Evolutionary conservation across 768 basidiomycete genomes (phyloP).

Genomic region (Thelephora aurantiotincta): DNA sequence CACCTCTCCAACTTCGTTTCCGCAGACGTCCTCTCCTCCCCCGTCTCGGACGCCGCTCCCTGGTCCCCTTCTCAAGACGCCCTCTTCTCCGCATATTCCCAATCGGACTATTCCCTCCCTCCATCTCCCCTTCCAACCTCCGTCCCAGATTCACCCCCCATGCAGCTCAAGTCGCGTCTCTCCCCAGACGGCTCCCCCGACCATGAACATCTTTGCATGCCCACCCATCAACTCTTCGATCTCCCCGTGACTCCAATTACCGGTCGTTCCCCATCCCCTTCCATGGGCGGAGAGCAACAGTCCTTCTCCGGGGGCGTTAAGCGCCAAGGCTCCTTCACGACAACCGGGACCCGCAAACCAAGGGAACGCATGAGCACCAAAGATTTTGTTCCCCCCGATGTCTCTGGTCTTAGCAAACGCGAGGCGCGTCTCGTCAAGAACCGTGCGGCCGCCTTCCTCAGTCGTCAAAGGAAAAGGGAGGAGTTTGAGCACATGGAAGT

Average conservation of each 20-base stretch:
- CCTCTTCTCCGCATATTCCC: conserved; percentile 26
- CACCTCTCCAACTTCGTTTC: conserved; percentile 39
- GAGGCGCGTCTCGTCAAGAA: conserved; percentile 89
- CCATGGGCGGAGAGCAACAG: conserved; percentile 10
- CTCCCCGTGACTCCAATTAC: conserved; percentile 23
- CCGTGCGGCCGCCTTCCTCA: conserved; percentile 83
- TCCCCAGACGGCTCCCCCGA: conserved; percentile 30
- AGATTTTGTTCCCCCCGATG: conserved; percentile 83
- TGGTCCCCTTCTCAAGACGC: conserved; percentile 25
- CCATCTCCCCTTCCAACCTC: conserved; percentile 18
- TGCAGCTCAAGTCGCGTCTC: conserved; percentile 37
- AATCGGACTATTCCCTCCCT: conserved; percentile 33
- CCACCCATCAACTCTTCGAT: conserved; percentile 66
- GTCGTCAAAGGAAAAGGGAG: conserved; percentile 81
- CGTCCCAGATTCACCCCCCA: conserved; percentile 29
- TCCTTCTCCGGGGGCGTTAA: conserved; percentile 16
- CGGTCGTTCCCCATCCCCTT: conserved; percentile 16
- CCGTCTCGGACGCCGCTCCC: conserved; percentile 27
- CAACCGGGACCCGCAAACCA: conserved; percentile 22
- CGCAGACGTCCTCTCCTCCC: conserved; percentile 44
- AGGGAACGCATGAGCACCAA: conserved; percentile 49
- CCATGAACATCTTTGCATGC: conserved; percentile 40
- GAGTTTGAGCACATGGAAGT: conserved; percentile 87
- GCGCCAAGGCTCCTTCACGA: conserved; percentile 7
- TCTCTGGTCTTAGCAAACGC: conserved; percentile 76